Evolutionary conservation across 208 protist genomes (phyloP).

Genomic region (Sergeia podlipaevii): DNA sequence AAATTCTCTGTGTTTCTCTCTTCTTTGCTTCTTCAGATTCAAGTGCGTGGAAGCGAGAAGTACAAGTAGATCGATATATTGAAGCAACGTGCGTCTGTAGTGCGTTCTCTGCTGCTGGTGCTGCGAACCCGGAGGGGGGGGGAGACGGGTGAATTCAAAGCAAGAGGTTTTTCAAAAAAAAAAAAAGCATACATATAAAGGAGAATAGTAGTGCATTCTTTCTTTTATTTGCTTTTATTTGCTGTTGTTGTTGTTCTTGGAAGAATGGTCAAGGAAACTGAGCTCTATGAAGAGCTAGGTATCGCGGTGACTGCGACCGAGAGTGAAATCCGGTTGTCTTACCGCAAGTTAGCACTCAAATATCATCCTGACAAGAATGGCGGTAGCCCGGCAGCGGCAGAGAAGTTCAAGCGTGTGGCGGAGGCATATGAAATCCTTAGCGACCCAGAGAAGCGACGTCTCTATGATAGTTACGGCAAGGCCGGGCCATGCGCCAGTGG

Average conservation of each 20-base stretch:
- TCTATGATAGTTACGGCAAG: constrained; percentile 89
- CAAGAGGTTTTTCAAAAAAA: constrained; percentile 1
- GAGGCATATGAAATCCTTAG: constrained; percentile 95
- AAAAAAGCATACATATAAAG: no score
- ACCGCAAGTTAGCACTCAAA: constrained; percentile 83
- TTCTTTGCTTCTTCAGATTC: not conserved
- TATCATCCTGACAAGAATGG: constrained; percentile 91
- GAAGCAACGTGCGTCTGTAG: constrained; percentile 2
- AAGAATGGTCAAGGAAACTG: constrained; percentile 75
- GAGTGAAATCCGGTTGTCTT: constrained; percentile 81
- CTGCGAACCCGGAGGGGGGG: no score
- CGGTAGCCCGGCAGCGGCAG: constrained; percentile 50
- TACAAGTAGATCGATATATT: not conserved
- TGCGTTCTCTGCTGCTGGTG: not conserved
- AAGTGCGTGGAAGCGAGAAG: no score
- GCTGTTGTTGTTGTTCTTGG: not conserved
- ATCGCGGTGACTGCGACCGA: constrained; percentile 58
- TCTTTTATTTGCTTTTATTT: not conserved
- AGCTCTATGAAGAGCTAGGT: constrained; percentile 78
- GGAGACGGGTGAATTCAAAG: not conserved
- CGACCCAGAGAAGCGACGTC: constrained; percentile 82
- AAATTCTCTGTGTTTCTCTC: no score
- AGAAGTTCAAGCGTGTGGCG: constrained; percentile 84
- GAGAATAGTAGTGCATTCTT: not conserved
- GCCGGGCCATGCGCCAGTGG: constrained; percentile 33